These are phyloP conservation scores for Simplicillium aogashimaense DNA, from an alignment of 2,329 filamentous ascomycete species.

Conservation along the genomic window DNA sequence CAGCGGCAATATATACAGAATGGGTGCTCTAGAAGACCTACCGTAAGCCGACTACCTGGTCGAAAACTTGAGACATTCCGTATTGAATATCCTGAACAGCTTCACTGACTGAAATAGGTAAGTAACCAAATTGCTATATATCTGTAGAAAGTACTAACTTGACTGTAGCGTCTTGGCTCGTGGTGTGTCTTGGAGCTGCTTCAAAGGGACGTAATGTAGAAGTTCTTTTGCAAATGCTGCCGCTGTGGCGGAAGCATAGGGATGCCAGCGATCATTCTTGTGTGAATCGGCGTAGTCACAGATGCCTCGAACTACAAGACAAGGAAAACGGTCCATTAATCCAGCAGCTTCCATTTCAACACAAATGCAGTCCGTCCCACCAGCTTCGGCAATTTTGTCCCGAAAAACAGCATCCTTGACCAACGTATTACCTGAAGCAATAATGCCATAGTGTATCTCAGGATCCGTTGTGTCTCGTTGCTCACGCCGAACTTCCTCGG, in stretches of 20 bases:
- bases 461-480: background rate
- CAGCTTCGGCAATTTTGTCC: slow-evolving; percentile 9
- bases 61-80: no score
- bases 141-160: no score
- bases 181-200: no score
- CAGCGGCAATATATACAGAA: no score
- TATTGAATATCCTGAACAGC: no score
- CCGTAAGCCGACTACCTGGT: no score
- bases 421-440: slow-evolving; percentile 1
- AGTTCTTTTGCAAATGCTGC: slow-evolving; percentile 15
- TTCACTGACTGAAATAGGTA: no score
- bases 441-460: slow-evolving; percentile 1
- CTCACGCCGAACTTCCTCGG: background rate
- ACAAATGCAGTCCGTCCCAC: slow-evolving; percentile 4
- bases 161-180: no score
- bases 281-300: slow-evolving; percentile 27
- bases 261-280: slow-evolving; percentile 23
- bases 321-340: slow-evolving; percentile 12
- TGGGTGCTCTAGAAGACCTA: no score
- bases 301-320: slow-evolving; percentile 22
- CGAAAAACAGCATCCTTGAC: background rate
- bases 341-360: slow-evolving; percentile 18
- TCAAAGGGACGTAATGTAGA: background rate
- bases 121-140: no score
- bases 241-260: slow-evolving; percentile 20